Conservation (phyloP, 2,329 filamentous ascomycete species). For the Hypoxylon sp. region DNA sequence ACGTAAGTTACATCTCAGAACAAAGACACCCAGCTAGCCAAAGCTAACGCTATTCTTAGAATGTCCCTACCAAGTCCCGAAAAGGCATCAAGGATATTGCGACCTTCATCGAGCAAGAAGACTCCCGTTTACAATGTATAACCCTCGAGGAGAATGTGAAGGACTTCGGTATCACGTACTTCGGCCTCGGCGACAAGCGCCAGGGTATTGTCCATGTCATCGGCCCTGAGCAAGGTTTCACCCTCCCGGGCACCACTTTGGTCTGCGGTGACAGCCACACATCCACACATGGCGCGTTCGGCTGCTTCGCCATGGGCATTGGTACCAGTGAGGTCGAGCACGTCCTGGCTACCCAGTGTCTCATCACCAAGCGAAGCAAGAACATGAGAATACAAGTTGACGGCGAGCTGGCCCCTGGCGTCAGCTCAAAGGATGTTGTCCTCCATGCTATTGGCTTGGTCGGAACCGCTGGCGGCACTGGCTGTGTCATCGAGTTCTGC, state of each 20-base stretch:
- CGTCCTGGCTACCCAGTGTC: constrained; percentile 94
- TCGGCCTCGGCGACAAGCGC: constrained; percentile 94
- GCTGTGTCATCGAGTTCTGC: constrained; percentile 96
- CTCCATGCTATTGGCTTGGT: constrained; percentile 94
- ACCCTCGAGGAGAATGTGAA: constrained; percentile 98
- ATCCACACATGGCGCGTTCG: constrained; percentile 97
- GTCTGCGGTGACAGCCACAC: constrained; percentile 99
- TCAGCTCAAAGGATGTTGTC: constrained; percentile 96
- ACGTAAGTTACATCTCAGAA: constrained; percentile 72
- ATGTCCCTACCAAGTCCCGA: constrained; percentile 91
- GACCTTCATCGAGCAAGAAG: constrained; percentile 94
- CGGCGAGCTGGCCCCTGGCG: constrained; percentile 88
- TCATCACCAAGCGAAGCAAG: constrained; percentile 95
- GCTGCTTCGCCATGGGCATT: constrained; percentile 94
- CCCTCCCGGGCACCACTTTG: constrained; percentile 94
- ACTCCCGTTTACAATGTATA: constrained; percentile 93
- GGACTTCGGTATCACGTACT: constrained; percentile 96
- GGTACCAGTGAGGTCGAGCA: constrained; percentile 99
- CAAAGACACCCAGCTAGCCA: constrained; percentile 3
- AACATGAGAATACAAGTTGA: constrained; percentile 99
- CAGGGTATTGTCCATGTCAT: constrained; percentile 99
- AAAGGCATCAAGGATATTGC: constrained; percentile 95
- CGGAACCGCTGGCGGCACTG: constrained; percentile 94
- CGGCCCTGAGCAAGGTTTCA: constrained; percentile 98
- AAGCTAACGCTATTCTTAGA: constrained; percentile 67